Conservation (phyloP, 2,329 filamentous ascomycete genomes). For the Aspergillus chevalieri region DNA sequence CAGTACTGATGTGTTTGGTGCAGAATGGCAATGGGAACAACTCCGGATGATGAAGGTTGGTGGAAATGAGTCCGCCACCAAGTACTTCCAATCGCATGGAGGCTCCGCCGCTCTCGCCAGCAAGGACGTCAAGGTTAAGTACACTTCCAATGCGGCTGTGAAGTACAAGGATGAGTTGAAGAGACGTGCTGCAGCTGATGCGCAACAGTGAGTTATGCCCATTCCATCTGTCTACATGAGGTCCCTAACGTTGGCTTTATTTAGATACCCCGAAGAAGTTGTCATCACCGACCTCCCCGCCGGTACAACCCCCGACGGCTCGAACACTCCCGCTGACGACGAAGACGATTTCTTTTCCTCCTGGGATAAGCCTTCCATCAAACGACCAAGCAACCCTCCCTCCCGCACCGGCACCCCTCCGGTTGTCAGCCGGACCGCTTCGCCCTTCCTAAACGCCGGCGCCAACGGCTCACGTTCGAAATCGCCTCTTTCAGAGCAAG, state of each 20-base stretch:
- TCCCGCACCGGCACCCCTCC: slow-evolving; percentile 85
- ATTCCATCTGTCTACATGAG: background rate
- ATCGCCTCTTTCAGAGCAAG: slow-evolving; percentile 64
- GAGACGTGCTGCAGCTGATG: slow-evolving; percentile 73
- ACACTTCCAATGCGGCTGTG: slow-evolving; percentile 82
- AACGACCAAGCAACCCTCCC: slow-evolving; percentile 87
- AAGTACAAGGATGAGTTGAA: slow-evolving; percentile 99
- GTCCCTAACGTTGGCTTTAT: slow-evolving; percentile 5
- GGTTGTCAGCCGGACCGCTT: slow-evolving; percentile 70
- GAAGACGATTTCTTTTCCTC: slow-evolving; percentile 97
- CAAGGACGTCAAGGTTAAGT: slow-evolving; percentile 96
- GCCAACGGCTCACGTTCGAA: slow-evolving; percentile 67
- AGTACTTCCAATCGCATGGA: slow-evolving; percentile 96
- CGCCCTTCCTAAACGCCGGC: slow-evolving; percentile 77
- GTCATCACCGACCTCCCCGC: slow-evolving; percentile 68
- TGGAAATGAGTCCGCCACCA: slow-evolving; percentile 94
- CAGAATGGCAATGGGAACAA: slow-evolving; percentile 99
- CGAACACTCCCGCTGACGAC: slow-evolving; percentile 72
- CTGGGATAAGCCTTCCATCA: slow-evolving; percentile 97
- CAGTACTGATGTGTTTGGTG: slow-evolving; percentile 15
- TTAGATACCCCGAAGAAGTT: slow-evolving; percentile 76
- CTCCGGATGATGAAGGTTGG: slow-evolving; percentile 96
- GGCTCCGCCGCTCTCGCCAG: slow-evolving; percentile 88
- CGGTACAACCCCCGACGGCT: slow-evolving; percentile 58
- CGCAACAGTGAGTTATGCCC: slow-evolving; percentile 63